phyloP scores from a whole-genome alignment of 257 asterid species.

The Solanum arcanum region DNA sequence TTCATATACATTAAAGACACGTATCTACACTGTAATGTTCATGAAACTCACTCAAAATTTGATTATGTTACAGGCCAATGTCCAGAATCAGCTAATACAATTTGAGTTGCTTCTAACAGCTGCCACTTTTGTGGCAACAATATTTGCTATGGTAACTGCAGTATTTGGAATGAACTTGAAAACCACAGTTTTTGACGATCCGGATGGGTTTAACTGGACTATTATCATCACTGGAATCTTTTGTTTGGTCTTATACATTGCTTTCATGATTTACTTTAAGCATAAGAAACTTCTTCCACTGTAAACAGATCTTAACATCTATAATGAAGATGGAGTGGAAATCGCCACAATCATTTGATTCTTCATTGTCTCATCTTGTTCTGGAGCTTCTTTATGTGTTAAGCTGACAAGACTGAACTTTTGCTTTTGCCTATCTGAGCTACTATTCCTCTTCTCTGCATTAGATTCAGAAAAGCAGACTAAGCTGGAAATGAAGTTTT shows the following conservation, averaged over 20 bases:
- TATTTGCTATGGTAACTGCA: slow-evolving; percentile 88
- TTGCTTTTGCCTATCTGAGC: not conserved
- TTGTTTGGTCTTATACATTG: slow-evolving; percentile 46
- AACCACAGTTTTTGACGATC: slow-evolving; percentile 41
- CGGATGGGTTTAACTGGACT: slow-evolving; percentile 71
- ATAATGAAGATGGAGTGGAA: not conserved
- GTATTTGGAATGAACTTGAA: slow-evolving; percentile 89
- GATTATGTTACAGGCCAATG: slow-evolving; percentile 62
- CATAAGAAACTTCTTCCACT: slow-evolving; percentile 72
- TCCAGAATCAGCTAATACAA: slow-evolving; percentile 90
- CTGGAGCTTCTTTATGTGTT: not conserved
- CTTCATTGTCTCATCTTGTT: not conserved
- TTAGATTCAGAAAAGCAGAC: not conserved
- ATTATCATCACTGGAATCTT: slow-evolving; percentile 41
- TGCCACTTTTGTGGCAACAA: slow-evolving; percentile 78
- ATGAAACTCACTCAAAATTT: not conserved
- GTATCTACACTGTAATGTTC: not conserved
- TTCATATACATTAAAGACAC: not conserved
- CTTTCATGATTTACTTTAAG: slow-evolving; percentile 61
- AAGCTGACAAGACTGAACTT: not conserved
- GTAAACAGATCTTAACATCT: slow-evolving; percentile 10
- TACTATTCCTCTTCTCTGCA: not conserved
- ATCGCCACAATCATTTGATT: not conserved
- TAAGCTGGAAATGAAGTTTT: not conserved
- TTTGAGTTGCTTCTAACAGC: slow-evolving; percentile 95